phyloP scores from a whole-genome alignment of 83 land plant genomes.

The Thuja plicata region DNA sequence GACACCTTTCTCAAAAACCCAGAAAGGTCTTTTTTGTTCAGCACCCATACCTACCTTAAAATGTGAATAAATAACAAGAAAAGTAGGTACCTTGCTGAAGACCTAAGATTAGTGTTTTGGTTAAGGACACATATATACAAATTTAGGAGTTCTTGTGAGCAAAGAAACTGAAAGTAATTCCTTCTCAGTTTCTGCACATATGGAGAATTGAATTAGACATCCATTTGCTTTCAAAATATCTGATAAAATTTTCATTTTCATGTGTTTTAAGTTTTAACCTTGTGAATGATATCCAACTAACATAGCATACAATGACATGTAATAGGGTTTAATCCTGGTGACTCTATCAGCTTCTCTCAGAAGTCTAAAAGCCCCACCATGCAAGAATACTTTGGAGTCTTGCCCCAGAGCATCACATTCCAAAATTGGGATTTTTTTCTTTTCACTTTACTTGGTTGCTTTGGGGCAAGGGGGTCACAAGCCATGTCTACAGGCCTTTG shows the following conservation, averaged over 20 bases:
- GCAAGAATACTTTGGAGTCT: neutral
- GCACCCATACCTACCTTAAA: too few relatives aligned
- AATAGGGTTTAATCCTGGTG: neutral
- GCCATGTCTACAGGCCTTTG: constrained; percentile 34
- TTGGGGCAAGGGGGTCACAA: constrained; percentile 32
- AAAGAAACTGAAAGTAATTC: neutral
- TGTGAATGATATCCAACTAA: neutral
- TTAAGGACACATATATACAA: too few relatives aligned
- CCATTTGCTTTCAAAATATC: neutral
- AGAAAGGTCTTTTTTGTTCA: neutral
- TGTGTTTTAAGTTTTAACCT: constrained; percentile 7
- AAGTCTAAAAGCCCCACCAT: neutral
- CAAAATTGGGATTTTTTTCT: constrained; percentile 15
- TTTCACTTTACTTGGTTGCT: constrained; percentile 25
- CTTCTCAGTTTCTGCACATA: neutral
- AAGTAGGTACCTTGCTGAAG: too few relatives aligned
- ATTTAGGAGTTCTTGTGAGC: too few relatives aligned
- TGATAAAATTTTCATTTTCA: neutral
- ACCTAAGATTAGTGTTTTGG: too few relatives aligned
- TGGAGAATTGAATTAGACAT: neutral
- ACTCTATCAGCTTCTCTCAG: constrained; percentile 2
- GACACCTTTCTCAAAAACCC: too few relatives aligned
- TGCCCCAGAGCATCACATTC: neutral
- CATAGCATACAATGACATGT: neutral
- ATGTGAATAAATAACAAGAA: too few relatives aligned